Conservation (phyloP, 805 yeast species). For the Starmerella gropengiesseri region DNA sequence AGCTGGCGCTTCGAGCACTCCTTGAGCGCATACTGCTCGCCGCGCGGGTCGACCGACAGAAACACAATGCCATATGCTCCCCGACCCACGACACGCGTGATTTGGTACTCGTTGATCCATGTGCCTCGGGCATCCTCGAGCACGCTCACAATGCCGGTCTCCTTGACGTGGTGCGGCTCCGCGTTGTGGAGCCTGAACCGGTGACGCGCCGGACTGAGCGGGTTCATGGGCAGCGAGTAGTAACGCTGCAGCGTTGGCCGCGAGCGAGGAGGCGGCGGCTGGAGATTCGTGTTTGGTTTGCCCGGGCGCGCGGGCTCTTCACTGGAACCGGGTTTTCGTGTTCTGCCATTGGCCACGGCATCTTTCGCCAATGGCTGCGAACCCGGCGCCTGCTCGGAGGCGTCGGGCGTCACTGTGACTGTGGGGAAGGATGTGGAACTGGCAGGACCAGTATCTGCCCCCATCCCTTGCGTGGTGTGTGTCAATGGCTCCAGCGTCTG, state of each 20-base stretch:
- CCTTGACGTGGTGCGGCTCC: constrained; percentile 29
- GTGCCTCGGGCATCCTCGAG: constrained; percentile 27
- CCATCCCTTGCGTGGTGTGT: no score
- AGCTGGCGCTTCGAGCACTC: constrained; percentile 33
- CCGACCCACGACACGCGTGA: constrained; percentile 68
- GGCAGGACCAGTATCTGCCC: no score
- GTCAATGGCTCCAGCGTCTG: no score
- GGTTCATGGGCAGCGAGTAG: constrained; percentile 28
- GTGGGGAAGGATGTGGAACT: no score
- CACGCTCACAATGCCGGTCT: constrained; percentile 27
- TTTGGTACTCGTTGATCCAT: constrained; percentile 41
- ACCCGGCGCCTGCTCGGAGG: no score
- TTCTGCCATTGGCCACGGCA: no score
- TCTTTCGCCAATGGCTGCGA: no score
- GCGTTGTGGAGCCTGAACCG: constrained; percentile 29
- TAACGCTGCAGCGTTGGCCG: constrained; percentile 29
- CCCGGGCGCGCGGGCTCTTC: no score
- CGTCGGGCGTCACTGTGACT: no score
- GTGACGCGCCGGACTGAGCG: constrained; percentile 30
- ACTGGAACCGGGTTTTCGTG: no score
- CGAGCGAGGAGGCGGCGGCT: not conserved
- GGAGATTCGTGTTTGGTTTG: no score
- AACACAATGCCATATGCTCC: constrained; percentile 88
- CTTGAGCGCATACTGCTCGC: constrained; percentile 34
- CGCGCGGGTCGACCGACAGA: constrained; percentile 60